phyloP scores from a whole-genome alignment of 2,329 filamentous ascomycete species.

The Clarireedia hainanense region DNA sequence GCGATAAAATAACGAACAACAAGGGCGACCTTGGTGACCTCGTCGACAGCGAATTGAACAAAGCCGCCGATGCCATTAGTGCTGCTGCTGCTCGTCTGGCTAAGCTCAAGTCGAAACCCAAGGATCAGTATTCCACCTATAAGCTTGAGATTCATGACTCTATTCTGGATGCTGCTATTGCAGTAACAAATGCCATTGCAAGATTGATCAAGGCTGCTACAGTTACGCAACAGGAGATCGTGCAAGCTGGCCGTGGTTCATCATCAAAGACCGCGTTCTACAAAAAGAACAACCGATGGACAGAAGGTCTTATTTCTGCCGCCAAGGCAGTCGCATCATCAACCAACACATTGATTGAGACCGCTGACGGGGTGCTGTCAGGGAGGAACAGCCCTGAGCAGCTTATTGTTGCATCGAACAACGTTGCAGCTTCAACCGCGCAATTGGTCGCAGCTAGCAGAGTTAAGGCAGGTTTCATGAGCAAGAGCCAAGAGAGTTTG shows the following conservation, averaged over 20 bases:
- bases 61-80: conserved; percentile 91
- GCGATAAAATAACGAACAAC: conserved; percentile 66
- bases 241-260: conserved; percentile 81
- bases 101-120: conserved; percentile 93
- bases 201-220: conserved; percentile 93
- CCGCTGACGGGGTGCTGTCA: conserved; percentile 88
- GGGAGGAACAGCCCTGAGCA: conserved; percentile 92
- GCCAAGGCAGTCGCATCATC: conserved; percentile 92
- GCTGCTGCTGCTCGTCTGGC: conserved; percentile 82
- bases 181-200: conserved; percentile 89
- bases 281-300: conserved; percentile 99
- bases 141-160: conserved; percentile 94
- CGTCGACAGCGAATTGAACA: conserved; percentile 84
- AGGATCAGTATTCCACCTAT: conserved; percentile 91
- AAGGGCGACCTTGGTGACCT: conserved; percentile 87
- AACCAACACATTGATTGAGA: conserved; percentile 96
- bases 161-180: conserved; percentile 86
- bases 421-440: conserved; percentile 91
- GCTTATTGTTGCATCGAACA: conserved; percentile 94
- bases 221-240: conserved; percentile 89
- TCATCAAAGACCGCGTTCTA: conserved; percentile 91
- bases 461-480: conserved; percentile 98
- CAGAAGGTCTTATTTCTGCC: conserved; percentile 91
- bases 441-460: conserved; percentile 92
- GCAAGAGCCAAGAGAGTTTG: conserved; percentile 86